These are phyloP conservation scores for Lodderomyces orthopsilosis DNA, from an alignment of 1,139 yeast genomes.

Conservation along the genomic window DNA sequence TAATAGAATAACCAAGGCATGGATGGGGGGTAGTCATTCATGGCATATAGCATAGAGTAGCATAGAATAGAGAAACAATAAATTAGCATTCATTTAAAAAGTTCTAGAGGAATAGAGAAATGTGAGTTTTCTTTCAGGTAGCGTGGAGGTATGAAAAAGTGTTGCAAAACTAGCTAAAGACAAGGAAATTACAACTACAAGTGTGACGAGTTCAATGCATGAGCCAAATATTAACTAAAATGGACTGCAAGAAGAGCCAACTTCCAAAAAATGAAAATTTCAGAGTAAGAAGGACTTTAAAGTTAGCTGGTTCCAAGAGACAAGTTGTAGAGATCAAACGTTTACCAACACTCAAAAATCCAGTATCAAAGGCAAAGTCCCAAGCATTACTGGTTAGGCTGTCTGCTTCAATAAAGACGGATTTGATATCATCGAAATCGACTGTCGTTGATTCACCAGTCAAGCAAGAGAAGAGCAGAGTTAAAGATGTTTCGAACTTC, in stretches of 20 bases:
- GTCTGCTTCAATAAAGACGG: no score
- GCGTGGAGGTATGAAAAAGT: no score
- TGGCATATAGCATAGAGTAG: background rate
- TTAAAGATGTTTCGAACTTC: no score
- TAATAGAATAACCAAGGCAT: background rate
- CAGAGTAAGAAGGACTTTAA: background rate
- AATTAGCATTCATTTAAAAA: no score
- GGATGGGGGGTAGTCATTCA: background rate
- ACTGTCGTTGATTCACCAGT: no score
- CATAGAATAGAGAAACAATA: no score
- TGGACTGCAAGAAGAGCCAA: background rate
- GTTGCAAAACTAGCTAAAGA: background rate
- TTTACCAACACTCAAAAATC: background rate
- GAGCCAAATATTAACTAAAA: background rate
- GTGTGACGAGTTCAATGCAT: background rate
- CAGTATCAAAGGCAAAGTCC: no score
- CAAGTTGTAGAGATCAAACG: background rate
- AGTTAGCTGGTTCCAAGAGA: background rate
- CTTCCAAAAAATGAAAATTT: background rate
- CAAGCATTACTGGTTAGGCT: no score
- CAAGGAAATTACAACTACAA: background rate
- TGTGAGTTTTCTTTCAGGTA: no score
- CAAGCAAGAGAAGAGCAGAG: no score
- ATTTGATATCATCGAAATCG: no score
- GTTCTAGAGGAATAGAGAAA: no score